Conservation (phyloP, 306 rosid genomes). For the Inga oerstediana region DNA sequence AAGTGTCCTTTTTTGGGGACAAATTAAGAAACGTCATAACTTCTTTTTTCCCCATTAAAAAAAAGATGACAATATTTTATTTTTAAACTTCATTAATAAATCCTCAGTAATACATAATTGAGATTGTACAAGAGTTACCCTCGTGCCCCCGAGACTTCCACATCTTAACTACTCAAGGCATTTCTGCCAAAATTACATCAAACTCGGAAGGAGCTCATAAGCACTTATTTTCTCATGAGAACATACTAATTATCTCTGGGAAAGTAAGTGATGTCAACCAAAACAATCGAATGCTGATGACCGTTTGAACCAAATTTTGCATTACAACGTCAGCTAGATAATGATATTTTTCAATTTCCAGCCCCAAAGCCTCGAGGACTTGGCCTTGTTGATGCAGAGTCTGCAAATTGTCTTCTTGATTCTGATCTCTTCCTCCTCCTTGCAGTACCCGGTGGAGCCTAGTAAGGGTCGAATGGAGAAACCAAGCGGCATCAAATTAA, state of each 20-base stretch:
- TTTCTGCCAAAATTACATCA: conserved; percentile 33
- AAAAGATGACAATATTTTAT: background rate
- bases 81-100: background rate
- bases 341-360: conserved; percentile 48
- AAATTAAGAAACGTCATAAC: background rate
- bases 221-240: conserved; percentile 28
- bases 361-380: conserved; percentile 87
- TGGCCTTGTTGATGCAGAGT: conserved; percentile 62
- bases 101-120: background rate
- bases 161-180: conserved; percentile 22
- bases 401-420: conserved; percentile 57
- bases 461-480: conserved; percentile 28
- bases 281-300: background rate
- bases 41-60: background rate
- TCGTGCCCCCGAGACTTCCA: conserved; percentile 24
- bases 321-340: background rate
- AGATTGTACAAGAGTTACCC: conserved; percentile 28
- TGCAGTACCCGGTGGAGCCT: conserved; percentile 79
- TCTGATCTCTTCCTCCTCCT: conserved; percentile 78
- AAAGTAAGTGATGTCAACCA: conserved; percentile 18
- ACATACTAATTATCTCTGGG: background rate
- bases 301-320: conserved; percentile 28
- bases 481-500: conserved; percentile 24
- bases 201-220: conserved; percentile 25
- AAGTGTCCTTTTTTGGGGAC: background rate